phyloP scores from a whole-genome alignment of 805 yeast genomes.

The Kluyveromyces dobzhanskii region DNA sequence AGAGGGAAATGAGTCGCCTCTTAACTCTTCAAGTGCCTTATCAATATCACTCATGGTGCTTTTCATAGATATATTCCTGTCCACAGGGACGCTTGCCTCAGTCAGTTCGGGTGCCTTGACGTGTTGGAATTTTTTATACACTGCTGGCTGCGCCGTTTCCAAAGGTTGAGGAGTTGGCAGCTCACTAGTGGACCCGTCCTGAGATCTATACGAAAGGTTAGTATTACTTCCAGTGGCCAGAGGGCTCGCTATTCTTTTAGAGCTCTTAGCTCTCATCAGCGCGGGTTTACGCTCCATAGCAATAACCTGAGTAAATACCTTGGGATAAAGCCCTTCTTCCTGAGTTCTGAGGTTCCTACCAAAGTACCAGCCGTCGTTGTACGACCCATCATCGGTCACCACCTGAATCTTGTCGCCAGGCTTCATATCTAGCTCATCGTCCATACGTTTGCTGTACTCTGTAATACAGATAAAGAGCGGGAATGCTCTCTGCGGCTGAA shows the following conservation, averaged over 20 bases:
- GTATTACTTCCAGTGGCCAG: conserved; percentile 15
- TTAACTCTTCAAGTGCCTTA: conserved; percentile 58
- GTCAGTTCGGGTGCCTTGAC: conserved; percentile 1
- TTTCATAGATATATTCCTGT: conserved; percentile 35
- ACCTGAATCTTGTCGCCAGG: conserved; percentile 85
- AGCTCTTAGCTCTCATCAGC: conserved; percentile 48
- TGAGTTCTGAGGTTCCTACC: conserved; percentile 69
- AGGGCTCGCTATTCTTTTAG: conserved; percentile 37
- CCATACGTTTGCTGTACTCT: conserved; percentile 78
- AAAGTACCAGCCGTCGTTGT: conserved; percentile 95
- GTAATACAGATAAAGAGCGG: conserved; percentile 57
- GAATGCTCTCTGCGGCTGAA: conserved; percentile 9
- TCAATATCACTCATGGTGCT: conserved; percentile 65
- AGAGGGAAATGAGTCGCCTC: conserved; percentile 22
- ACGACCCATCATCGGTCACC: conserved; percentile 86
- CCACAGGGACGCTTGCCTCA: conserved; percentile 7
- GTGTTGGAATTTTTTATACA: conserved; percentile 1
- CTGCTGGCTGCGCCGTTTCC: conserved; percentile 17
- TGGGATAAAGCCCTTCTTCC: conserved; percentile 84
- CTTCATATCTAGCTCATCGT: conserved; percentile 75
- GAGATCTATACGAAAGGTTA: conserved; percentile 12
- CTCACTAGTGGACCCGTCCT: conserved; percentile 17
- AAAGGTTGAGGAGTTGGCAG: conserved; percentile 22
- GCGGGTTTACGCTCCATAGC: conserved; percentile 33
- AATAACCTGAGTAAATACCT: conserved; percentile 65